phyloP scores from a whole-genome alignment of 1,139 yeast genomes.

The Pichia sp. region DNA sequence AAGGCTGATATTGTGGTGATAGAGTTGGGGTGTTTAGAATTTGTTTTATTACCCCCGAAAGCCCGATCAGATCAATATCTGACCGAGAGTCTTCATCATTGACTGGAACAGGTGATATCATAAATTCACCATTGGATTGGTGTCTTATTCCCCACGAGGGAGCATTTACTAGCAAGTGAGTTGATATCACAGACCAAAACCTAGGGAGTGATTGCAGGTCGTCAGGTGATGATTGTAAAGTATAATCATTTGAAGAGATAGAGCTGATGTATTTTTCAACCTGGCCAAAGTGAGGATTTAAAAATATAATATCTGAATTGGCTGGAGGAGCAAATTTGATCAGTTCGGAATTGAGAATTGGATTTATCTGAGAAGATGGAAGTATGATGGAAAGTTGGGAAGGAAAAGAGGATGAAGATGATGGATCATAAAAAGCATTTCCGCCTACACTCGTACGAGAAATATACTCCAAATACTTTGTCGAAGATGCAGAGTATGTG shows the following conservation, averaged over 20 bases:
- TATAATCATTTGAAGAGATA: not conserved
- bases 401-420: not conserved
- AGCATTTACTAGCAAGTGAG: constrained; percentile 42
- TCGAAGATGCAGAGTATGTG: constrained; percentile 7
- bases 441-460: not conserved
- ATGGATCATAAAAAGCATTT: not conserved
- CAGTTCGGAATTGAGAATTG: constrained; percentile 5
- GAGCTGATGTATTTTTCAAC: constrained; percentile 30
- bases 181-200: constrained; percentile 44
- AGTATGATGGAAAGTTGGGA: constrained; percentile 8
- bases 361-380: constrained; percentile 15
- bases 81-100: constrained; percentile 30
- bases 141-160: constrained; percentile 41
- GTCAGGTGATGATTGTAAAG: not conserved
- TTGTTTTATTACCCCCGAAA: constrained; percentile 31
- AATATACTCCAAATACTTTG: constrained; percentile 4
- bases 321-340: constrained; percentile 15
- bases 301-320: constrained; percentile 41
- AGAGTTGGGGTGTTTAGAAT: constrained; percentile 28
- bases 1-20: constrained; percentile 13
- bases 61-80: constrained; percentile 30
- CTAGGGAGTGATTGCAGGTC: constrained; percentile 34
- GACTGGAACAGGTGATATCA: constrained; percentile 17
- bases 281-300: constrained; percentile 52
- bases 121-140: constrained; percentile 39